Conservation (phyloP, 2,329 filamentous ascomycete species). For the Apiospora rasikravindrae region DNA sequence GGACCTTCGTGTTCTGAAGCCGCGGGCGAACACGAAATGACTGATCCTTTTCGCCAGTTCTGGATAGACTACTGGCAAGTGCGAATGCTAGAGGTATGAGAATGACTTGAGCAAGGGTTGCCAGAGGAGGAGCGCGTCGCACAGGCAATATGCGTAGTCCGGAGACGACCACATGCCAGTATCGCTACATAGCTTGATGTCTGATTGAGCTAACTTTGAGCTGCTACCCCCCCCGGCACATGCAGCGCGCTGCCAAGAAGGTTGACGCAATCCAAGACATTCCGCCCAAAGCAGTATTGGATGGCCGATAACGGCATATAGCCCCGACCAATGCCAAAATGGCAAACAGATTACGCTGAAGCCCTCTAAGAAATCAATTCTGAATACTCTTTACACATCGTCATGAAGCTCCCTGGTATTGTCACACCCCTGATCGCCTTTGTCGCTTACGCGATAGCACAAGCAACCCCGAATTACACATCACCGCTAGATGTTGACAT, state of each 20-base stretch:
- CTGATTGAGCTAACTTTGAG: too few relatives aligned
- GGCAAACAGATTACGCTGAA: neutral
- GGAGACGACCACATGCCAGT: too few relatives aligned
- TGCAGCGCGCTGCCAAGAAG: neutral
- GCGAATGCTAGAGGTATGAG: neutral
- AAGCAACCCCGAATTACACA: constrained; percentile 32
- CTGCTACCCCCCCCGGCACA: too few relatives aligned
- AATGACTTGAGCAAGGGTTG: neutral
- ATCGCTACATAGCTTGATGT: too few relatives aligned
- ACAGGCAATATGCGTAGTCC: neutral
- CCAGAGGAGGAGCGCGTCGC: neutral
- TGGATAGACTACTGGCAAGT: neutral
- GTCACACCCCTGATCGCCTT: neutral
- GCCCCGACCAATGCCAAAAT: neutral
- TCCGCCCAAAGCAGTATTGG: neutral
- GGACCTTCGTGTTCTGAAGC: too few relatives aligned
- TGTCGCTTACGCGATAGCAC: neutral
- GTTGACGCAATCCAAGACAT: constrained; percentile 2
- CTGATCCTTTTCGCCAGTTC: neutral
- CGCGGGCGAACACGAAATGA: too few relatives aligned
- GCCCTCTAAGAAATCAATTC: neutral
- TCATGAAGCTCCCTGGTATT: neutral
- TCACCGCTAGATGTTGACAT: constrained; percentile 36
- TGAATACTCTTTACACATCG: too few relatives aligned
- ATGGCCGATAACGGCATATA: too few relatives aligned